phyloP scores from a whole-genome alignment of 306 rosid species.

The Myrica gale region DNA sequence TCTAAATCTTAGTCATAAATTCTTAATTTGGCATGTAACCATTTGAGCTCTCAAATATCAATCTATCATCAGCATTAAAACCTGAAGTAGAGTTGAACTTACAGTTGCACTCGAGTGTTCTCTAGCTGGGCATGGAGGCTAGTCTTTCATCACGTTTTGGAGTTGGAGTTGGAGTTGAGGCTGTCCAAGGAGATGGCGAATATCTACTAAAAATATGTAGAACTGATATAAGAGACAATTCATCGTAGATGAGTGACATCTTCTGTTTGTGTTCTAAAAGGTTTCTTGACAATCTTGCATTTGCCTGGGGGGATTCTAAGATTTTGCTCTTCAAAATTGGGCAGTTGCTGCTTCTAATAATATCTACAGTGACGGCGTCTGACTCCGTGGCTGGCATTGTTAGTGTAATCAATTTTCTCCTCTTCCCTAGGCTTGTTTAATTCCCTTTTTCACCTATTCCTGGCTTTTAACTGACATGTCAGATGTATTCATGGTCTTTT shows the following conservation, averaged over 20 bases:
- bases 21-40: background rate
- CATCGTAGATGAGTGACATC: background rate
- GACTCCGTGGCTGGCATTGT: background rate
- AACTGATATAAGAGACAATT: no score
- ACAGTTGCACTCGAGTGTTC: background rate
- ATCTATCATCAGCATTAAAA: background rate
- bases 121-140: background rate
- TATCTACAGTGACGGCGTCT: background rate
- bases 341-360: background rate
- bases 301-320: background rate
- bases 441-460: no score
- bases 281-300: background rate
- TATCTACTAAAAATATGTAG: background rate
- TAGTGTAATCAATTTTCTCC: background rate
- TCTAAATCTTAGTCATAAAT: background rate
- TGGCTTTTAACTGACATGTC: no score
- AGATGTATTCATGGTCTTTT: no score
- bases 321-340: no score
- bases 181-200: background rate
- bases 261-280: background rate
- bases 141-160: no score
- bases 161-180: background rate
- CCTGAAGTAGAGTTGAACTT: background rate
- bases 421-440: no score
- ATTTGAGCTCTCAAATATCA: background rate